Conservation (phyloP, 2,329 filamentous ascomycete species). For the Fusarium sp. region DNA sequence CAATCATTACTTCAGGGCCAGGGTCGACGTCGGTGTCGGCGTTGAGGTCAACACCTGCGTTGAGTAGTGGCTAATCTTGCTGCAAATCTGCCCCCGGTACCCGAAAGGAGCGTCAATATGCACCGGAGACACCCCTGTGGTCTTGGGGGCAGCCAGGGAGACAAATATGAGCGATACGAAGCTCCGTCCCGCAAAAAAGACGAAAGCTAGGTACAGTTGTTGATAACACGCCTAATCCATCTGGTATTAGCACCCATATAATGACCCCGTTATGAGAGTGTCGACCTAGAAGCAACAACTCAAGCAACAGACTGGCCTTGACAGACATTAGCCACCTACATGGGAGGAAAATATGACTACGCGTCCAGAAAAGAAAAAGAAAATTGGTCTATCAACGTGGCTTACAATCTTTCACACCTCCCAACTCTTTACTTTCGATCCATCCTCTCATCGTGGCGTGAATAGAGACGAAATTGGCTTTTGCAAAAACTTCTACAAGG, state of each 20-base stretch:
- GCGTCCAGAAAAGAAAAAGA: no score
- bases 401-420: no score
- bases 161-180: constrained; percentile 49
- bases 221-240: not conserved
- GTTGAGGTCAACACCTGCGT: not conserved
- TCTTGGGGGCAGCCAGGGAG: constrained; percentile 52
- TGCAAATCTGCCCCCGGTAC: constrained; percentile 37
- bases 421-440: no score
- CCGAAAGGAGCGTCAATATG: constrained; percentile 50
- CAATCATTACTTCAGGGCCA: not conserved
- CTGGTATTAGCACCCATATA: not conserved
- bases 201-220: constrained; percentile 25
- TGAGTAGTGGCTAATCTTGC: not conserved
- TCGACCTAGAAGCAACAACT: no score
- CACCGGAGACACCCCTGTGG: constrained; percentile 49
- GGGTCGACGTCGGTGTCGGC: not conserved
- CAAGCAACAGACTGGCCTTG: no score
- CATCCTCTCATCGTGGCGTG: no score
- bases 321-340: no score
- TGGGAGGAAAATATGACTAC: no score
- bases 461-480: no score
- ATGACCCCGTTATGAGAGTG: not conserved
- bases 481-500: no score
- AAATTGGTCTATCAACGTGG: no score
- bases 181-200: constrained; percentile 53